These are phyloP conservation scores for Curvularia sp. DNA, from an alignment of 2,329 filamentous ascomycete species.

Conservation along the genomic window DNA sequence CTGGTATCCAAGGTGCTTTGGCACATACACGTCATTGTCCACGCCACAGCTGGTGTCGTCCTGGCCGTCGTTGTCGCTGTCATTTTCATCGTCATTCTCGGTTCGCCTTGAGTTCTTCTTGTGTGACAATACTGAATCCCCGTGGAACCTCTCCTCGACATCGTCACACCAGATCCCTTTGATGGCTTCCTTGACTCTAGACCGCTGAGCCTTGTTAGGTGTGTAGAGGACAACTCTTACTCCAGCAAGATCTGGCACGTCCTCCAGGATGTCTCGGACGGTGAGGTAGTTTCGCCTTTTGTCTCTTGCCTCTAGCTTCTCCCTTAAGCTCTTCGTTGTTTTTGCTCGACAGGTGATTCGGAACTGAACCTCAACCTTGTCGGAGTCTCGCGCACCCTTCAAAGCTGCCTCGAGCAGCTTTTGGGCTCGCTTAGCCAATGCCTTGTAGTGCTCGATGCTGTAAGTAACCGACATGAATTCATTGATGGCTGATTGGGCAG, in stretches of 20 bases:
- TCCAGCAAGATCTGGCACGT: constrained; percentile 15
- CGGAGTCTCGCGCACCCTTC: not conserved
- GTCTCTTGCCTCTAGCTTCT: not conserved
- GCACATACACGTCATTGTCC: not conserved
- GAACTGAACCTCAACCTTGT: not conserved
- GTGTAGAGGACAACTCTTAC: constrained; percentile 20
- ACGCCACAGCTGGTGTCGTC: not conserved
- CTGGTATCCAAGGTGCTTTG: not conserved
- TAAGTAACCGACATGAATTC: too few relatives aligned
- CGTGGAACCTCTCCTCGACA: not conserved
- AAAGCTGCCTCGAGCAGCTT: not conserved
- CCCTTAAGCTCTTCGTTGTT: not conserved
- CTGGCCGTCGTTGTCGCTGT: not conserved
- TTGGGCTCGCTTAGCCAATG: not conserved
- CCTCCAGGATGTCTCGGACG: not conserved
- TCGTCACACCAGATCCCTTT: not conserved
- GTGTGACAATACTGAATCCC: not conserved
- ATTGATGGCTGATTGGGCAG: not conserved
- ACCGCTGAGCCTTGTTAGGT: constrained; percentile 6
- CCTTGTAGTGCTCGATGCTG: not conserved
- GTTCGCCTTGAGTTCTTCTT: not conserved
- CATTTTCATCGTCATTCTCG: not conserved
- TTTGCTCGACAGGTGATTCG: not conserved
- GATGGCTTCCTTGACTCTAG: not conserved
- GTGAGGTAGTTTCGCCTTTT: not conserved